phyloP scores from a whole-genome alignment of 257 asterid species.

The Forsythia suspensa region DNA sequence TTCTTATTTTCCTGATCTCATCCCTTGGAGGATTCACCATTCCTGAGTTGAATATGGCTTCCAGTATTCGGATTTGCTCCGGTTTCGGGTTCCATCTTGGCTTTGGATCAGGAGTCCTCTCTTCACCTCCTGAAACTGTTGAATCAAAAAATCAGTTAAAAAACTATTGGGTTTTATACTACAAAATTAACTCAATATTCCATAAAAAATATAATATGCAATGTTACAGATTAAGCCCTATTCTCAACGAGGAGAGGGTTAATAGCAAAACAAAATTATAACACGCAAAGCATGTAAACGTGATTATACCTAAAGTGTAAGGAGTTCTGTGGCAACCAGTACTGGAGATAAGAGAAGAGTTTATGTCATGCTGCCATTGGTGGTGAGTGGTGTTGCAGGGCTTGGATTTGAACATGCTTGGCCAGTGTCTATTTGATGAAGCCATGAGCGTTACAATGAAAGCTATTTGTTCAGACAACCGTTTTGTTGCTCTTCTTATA shows the following conservation, averaged over 20 bases:
- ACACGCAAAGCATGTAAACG: background rate
- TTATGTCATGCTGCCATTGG: slow-evolving; percentile 74
- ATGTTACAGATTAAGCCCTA: background rate
- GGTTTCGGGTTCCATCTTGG: slow-evolving; percentile 98
- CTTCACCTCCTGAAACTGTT: slow-evolving; percentile 47
- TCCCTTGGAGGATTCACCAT: slow-evolving; percentile 97
- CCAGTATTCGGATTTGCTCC: slow-evolving; percentile 88
- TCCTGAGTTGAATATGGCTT: slow-evolving; percentile 90
- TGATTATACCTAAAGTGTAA: slow-evolving; percentile 30
- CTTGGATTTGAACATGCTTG: slow-evolving; percentile 59
- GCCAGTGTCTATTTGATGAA: slow-evolving; percentile 60
- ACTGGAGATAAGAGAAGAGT: slow-evolving; percentile 35
- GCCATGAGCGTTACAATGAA: slow-evolving; percentile 29
- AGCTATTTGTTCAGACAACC: background rate
- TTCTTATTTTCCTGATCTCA: slow-evolving; percentile 83
- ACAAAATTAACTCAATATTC: no score
- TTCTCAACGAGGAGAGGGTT: background rate
- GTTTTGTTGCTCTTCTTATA: background rate
- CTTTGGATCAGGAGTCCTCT: slow-evolving; percentile 83
- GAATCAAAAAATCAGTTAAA: background rate
- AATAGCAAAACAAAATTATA: background rate
- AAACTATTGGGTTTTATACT: no score
- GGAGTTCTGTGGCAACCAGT: slow-evolving; percentile 26
- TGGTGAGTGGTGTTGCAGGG: slow-evolving; percentile 53
- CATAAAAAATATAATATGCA: no score